Evolutionary conservation across 2,329 filamentous ascomycete species (phyloP), one percentile per base, ranked within the genome.

Genomic region (Penicillium fuscoglaucum): DNA sequence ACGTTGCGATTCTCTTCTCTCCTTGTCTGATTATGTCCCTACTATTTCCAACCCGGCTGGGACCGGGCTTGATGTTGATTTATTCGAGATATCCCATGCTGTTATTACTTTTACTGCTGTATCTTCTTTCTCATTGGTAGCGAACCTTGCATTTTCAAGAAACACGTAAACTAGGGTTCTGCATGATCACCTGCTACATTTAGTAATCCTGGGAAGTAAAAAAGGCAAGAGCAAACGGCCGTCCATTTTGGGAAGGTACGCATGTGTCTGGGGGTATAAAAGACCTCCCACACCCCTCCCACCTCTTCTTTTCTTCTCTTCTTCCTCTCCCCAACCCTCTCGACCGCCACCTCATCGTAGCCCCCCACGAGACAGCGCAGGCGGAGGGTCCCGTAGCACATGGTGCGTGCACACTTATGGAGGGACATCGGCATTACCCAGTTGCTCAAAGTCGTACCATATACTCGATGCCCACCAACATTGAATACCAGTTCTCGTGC

Each of bases 41-140:
- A 35, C 49, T 47, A 31, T 48, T 53, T 44, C 35, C 17, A 29
- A n/a, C 43, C 50, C 50, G 50, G 54, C 47, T 4, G 40, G 43
- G 17, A 37, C 50, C 28, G 55, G 55, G 35, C 49, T 55, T 44
- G 39, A 55, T 52, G 41, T 60, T 58, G 46, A 43, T 63, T 61
- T 48, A 53, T 55, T 59, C 55, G 33, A 65, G 63, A 65, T 65
- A 65, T 65, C 63, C 61, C 55, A 64, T 67, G 51, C 51, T 66
- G 57, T 61, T 46, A 51, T 60, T 61, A 57, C 17, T 47, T 19
- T 57, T 47, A 7, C 37, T 21, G 6, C 24, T 29, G 13, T 33
- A 28, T 33, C 21, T 53, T n/a, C 12, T 47, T 28, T 24, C 13
- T 24, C 17, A 39, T 19, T 7, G 7, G 29, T 33, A 26, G 26